Conservation (phyloP, 495 filamentous ascomycete species). For the Xylaria grammica region DNA sequence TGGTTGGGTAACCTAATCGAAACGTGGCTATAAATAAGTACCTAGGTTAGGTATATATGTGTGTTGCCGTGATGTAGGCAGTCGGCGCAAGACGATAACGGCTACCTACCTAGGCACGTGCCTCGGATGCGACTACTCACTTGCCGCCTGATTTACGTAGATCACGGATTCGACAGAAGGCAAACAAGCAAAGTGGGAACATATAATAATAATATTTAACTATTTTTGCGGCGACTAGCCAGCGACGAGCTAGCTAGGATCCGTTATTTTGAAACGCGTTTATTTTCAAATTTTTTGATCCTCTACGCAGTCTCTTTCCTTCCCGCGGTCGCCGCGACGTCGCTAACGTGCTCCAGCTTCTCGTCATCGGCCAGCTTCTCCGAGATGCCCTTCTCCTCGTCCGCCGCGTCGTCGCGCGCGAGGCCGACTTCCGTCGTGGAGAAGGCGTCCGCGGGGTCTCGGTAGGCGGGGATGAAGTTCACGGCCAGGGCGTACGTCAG, state of each 20-base stretch:
- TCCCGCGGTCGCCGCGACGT: background rate
- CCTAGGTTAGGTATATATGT: no score
- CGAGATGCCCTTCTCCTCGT: conserved; percentile 32
- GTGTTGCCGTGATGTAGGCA: no score
- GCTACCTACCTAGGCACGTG: no score
- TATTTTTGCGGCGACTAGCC: background rate
- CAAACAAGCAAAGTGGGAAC: no score
- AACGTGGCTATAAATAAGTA: no score
- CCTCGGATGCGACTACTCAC: no score
- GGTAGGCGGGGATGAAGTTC: conserved; percentile 68
- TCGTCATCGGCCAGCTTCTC: conserved; percentile 38
- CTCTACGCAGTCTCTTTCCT: background rate
- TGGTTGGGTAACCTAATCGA: no score
- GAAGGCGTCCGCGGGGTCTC: conserved; percentile 64
- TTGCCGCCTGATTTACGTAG: conserved; percentile 2
- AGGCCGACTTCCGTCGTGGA: conserved; percentile 59
- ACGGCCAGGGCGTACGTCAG: conserved; percentile 64
- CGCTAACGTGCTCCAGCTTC: conserved; percentile 19
- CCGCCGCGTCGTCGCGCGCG: conserved; percentile 25
- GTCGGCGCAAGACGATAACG: no score
- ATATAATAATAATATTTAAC: no score
- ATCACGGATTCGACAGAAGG: background rate
- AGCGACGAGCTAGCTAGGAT: no score
- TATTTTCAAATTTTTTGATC: background rate
- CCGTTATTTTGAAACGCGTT: no score